Percentiles rank a stretch among this genome's conserved stretches.
Conservation (phyloP, 306 rosid species). For the Purshia tridentata region DNA sequence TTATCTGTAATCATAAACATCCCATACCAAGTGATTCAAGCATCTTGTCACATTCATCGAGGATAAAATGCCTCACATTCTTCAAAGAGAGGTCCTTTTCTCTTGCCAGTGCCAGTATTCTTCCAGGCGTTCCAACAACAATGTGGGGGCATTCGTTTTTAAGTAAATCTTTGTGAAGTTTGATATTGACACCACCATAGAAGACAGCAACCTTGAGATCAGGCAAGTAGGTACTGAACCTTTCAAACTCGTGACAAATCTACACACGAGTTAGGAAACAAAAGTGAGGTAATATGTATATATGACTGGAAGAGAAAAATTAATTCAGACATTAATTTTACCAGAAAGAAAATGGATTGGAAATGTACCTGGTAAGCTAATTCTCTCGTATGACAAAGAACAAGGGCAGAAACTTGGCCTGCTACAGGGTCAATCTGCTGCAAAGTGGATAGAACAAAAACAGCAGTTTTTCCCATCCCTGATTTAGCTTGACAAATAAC, state of each 20-base stretch:
- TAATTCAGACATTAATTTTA: not conserved
- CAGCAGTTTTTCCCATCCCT: slow-evolving; percentile 99
- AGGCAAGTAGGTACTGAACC: slow-evolving; percentile 88
- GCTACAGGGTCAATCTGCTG: slow-evolving; percentile 98
- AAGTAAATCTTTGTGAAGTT: slow-evolving; percentile 87
- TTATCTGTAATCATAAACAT: not conserved
- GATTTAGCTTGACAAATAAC: slow-evolving; percentile 98
- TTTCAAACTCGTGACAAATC: slow-evolving; percentile 98
- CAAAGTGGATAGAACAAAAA: slow-evolving; percentile 86
- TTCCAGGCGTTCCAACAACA: slow-evolving; percentile 99
- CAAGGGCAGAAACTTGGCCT: slow-evolving; percentile 95
- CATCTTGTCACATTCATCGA: slow-evolving; percentile 99
- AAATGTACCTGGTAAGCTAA: slow-evolving; percentile 84
- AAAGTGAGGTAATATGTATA: slow-evolving; percentile 10
- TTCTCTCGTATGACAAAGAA: slow-evolving; percentile 94
- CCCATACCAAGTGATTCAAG: slow-evolving; percentile 91
- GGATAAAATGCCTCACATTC: slow-evolving; percentile 92
- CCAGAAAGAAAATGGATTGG: not conserved
- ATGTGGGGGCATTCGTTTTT: slow-evolving; percentile 97
- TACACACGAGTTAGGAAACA: slow-evolving; percentile 20
- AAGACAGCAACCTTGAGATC: slow-evolving; percentile 99
- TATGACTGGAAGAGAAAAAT: not conserved
- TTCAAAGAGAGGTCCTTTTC: slow-evolving; percentile 88
- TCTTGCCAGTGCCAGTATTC: slow-evolving; percentile 78
- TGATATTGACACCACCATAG: slow-evolving; percentile 93